Evolutionary conservation across 192 early-diverging fungal genomes (phyloP), one percentile per base, ranked within the genome.

Genomic region (Piromyces finnis): DNA sequence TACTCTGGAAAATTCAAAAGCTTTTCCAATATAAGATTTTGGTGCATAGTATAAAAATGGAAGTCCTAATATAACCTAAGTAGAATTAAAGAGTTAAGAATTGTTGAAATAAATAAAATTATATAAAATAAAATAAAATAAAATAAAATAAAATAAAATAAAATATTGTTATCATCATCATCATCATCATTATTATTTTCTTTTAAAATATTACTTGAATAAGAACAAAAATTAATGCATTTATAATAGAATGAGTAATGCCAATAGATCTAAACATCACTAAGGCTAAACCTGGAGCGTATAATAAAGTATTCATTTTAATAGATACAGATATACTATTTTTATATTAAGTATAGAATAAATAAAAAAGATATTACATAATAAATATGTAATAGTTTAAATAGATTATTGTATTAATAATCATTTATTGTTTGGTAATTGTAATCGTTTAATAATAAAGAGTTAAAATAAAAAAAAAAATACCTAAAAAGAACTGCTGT

Each of bases 221-320:
- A 5, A 85, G 41, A 16, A 86, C 36, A 78, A 91, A 85, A 15
- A 86, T 26, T 1, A 78, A 18, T 9, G 92, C 84, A 78, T 89
- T 85, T 15, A 68, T 28, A 5, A 93, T 77, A 0, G 92, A 91
- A 28, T 82, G 82, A 28, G 82, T 80, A 9, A 79, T 30, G 18
- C 86, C 81, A 26, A 87, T 87, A 30, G 79, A 80, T 87, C 89
- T 88, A 85, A 91, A 86, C 30, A 91, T 81, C 4, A 95, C 51
- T 29, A 93, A 84, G 3, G 93, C 95, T 79, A 92, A 92, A 0
- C 92, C 96, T 0, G 97, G 97, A 37, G 95, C 94, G 84, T 94
- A 94, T 14, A 99, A 86, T 28, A 97, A 86, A 18, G 95, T 91
- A 82, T 96, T 97, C 97, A 99, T 99, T 82, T 99, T 99, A 68